Conservation (phyloP, 1,284 basidiomycete species). For the Volvariella volvacea region DNA sequence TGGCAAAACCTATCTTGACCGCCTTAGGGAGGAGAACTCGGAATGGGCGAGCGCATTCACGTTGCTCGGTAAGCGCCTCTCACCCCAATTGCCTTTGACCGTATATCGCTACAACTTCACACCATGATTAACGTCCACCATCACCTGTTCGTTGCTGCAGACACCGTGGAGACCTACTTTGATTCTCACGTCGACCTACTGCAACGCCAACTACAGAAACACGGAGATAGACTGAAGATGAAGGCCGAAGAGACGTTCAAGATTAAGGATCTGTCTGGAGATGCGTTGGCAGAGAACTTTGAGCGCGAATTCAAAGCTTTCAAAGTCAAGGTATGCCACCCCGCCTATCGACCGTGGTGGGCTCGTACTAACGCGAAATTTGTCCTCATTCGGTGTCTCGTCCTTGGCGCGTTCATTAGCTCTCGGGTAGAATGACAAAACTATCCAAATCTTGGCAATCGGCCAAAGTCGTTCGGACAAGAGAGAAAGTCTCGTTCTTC, state of each 20-base stretch:
- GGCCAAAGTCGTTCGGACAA: conserved; percentile 85
- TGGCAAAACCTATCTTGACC: conserved; percentile 33
- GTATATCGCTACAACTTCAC: conserved; percentile 15
- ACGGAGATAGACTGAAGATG: conserved; percentile 75
- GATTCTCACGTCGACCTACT: conserved; percentile 88
- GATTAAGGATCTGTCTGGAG: conserved; percentile 62
- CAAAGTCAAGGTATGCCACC: conserved; percentile 45
- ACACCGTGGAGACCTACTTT: conserved; percentile 86
- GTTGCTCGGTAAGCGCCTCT: conserved; percentile 53
- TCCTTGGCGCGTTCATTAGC: conserved; percentile 31
- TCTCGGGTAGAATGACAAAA: conserved; percentile 67
- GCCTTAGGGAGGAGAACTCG: conserved; percentile 38
- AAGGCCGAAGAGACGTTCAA: conserved; percentile 67
- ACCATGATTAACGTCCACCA: no score
- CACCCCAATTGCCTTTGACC: conserved; percentile 4
- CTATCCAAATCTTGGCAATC: conserved; percentile 81
- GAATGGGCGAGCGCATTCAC: conserved; percentile 52
- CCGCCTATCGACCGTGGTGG: background rate
- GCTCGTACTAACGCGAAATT: background rate
- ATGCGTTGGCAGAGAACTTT: conserved; percentile 65
- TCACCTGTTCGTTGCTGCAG: conserved; percentile 26
- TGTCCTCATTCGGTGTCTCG: conserved; percentile 7
- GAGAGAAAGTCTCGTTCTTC: conserved; percentile 89
- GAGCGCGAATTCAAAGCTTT: conserved; percentile 82
- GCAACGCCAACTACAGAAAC: conserved; percentile 81